phyloP scores from a whole-genome alignment of 2,329 filamentous ascomycete species.

The Penicillium janthinellum region DNA sequence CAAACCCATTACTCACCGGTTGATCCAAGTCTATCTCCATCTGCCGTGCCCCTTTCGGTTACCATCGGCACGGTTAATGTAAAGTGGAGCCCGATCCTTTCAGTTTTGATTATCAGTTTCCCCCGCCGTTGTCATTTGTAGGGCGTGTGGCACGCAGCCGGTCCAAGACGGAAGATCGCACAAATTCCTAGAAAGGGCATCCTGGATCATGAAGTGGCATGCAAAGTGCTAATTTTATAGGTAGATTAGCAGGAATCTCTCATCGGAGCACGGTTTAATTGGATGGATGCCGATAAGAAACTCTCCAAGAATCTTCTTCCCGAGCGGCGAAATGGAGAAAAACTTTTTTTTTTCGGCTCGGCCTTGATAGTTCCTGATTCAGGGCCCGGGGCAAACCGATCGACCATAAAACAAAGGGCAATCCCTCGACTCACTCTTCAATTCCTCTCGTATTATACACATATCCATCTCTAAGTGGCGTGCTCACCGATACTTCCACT shows the following conservation, averaged over 20 bases:
- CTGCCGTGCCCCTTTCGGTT: slow-evolving; percentile 11
- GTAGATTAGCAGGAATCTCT: not conserved
- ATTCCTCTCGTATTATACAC: not conserved
- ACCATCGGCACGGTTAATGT: slow-evolving; percentile 14
- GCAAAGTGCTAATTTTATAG: not conserved
- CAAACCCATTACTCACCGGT: not conserved
- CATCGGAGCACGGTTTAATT: not conserved
- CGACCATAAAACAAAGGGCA: slow-evolving; percentile 11
- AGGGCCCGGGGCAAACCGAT: slow-evolving; percentile 23
- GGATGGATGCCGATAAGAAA: slow-evolving; percentile 20
- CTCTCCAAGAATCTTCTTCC: slow-evolving; percentile 13
- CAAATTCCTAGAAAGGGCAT: not conserved
- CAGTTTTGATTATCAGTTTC: slow-evolving; percentile 8
- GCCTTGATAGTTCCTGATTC: slow-evolving; percentile 8
- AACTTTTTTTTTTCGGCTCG: slow-evolving; percentile 21
- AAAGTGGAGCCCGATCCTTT: slow-evolving; percentile 18
- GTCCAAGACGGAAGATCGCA: not conserved
- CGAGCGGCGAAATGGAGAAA: slow-evolving; percentile 20
- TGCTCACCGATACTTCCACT: not conserved
- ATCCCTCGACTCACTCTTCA: not conserved
- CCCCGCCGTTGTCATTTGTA: slow-evolving; percentile 6
- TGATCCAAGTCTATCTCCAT: not conserved
- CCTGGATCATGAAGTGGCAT: not conserved
- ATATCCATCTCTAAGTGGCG: not conserved
- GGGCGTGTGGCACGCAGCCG: slow-evolving; percentile 2